Base-by-base conservation (phyloP, 1,284 basidiomycete genomes). In the Thelephora terrestris region DNA sequence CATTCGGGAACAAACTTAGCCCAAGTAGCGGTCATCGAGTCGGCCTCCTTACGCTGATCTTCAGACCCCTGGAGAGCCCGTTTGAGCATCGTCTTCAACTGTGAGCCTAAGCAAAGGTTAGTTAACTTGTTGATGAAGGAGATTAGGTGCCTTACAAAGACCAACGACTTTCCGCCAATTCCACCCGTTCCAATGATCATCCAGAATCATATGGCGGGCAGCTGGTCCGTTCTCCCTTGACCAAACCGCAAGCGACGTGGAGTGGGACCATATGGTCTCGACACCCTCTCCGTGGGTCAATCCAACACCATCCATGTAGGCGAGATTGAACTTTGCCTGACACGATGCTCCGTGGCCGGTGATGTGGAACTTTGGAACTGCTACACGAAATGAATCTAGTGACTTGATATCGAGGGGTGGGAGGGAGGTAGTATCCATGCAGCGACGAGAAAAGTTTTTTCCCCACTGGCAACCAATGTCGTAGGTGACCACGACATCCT, bases 401-500 rank as follows among this genome's bases (percentile, higher is more conserved):
- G 49, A 4, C 50, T 53, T 38, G 54, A 57, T 17, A 55, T 61
- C 4, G 52, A 55, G 25, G 5, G 5, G 14, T 21, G 21, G n/a
- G 21, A 21, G 5, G 14, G 37, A 5, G 57, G 56, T 7, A 50
- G 47, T 23, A 35, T 58, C 29, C 16, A 47, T 38, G 5, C 44
- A 34, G 47, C 55, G 50, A 5, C 38, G 9, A 27, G 34, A 49
- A 27, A 64, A 51, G n/a, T 59, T 47, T 17, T 53, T 57, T 21
- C 18, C 52, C 57, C 57, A 68, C 46, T 68, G 65, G 48, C 68
- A 70, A 0, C 55, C 63, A 35, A 69, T 63, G 50, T 68, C 63
- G 47, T 70, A 70, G 0, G 62, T 62, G 0, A 65, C 37, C 5
- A 27, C 27, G 10, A 64, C 1, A 23, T 27, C 4, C 53, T 18